Evolutionary conservation across 495 filamentous ascomycete genomes (phyloP), one percentile per base, ranked within the genome.

Genomic region (Aspergillus ostianus): DNA sequence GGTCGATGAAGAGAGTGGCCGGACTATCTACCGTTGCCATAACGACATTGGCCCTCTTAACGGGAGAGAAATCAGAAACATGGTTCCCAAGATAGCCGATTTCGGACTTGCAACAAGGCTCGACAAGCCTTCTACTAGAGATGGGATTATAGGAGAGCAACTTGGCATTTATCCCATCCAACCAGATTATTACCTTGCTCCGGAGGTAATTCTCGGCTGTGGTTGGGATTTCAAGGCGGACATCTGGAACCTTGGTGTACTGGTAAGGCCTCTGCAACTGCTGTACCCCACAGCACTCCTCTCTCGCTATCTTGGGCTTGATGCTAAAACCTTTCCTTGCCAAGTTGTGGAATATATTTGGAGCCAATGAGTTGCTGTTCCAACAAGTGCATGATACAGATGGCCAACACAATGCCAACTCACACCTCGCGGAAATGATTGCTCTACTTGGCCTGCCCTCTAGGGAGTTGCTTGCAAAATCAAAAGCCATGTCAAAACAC

Each of bases 81-180:
- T n/a, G n/a, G 56, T 67, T 32, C 65, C 62, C 58, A 91, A 92
- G 74, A 90, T 92, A 60, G 90, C 88, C 71, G 90, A 93, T 75
- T 93, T 93, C 69, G 90, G 90, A 51, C 77, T 91, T 13, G 88
- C 90, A 0, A 83, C 87, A 67, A 88, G 87, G 13, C 61, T 64
- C 41, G 60, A 68, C n/a, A n/a, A n/a, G n/a, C n/a, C n/a, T n/a
- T n/a, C n/a, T n/a, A n/a, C n/a, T n/a, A n/a, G n/a, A n/a, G n/a
- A n/a, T n/a, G n/a, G n/a, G n/a, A n/a, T n/a, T n/a, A n/a, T n/a
- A 13, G 46, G 49, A 8, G 48, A 55, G 32, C 57, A 59, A 32
- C 47, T 44, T 30, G 58, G 56, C 17, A 56, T 67, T 41, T 64
- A 69, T 56, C 72, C 70, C 29, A 74, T 75, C 46, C 68, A 73